Conservation (phyloP, 164 flowering plant species). For the Liriodendron chinense region DNA sequence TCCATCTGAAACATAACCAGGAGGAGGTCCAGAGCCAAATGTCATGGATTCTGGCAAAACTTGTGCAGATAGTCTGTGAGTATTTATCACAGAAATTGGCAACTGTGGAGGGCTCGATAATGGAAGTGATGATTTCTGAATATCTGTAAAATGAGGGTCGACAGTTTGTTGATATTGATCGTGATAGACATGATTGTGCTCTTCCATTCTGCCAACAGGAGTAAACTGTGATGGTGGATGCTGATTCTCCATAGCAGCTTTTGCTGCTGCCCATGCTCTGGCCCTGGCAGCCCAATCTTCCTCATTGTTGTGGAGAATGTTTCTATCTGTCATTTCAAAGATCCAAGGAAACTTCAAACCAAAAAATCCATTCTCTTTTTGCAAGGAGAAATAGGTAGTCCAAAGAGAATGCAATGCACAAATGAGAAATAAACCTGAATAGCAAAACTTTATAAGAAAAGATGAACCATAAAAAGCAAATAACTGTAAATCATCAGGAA, state of each 20-base stretch:
- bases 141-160: slow-evolving; percentile 47
- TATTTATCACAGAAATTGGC: slow-evolving; percentile 34
- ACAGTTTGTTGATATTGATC: slow-evolving; percentile 44
- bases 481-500: not conserved
- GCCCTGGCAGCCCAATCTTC: slow-evolving; percentile 97
- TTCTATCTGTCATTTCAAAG: slow-evolving; percentile 18
- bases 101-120: slow-evolving; percentile 50
- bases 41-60: slow-evolving; percentile 38
- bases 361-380: not conserved
- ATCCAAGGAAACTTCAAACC: not conserved
- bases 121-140: slow-evolving; percentile 39
- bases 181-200: slow-evolving; percentile 39
- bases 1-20: slow-evolving; percentile 44
- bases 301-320: slow-evolving; percentile 51
- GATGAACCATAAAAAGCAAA: not conserved
- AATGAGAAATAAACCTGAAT: too few species aligned
- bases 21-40: slow-evolving; percentile 34
- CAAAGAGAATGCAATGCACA: too few species aligned
- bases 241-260: slow-evolving; percentile 61
- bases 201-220: slow-evolving; percentile 41
- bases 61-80: slow-evolving; percentile 23
- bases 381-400: too few species aligned
- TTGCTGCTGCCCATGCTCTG: slow-evolving; percentile 89
- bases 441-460: not conserved
- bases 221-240: slow-evolving; percentile 46